Base-by-base conservation (phyloP, 257 asterid species). In the Solanum phureja region DNA sequence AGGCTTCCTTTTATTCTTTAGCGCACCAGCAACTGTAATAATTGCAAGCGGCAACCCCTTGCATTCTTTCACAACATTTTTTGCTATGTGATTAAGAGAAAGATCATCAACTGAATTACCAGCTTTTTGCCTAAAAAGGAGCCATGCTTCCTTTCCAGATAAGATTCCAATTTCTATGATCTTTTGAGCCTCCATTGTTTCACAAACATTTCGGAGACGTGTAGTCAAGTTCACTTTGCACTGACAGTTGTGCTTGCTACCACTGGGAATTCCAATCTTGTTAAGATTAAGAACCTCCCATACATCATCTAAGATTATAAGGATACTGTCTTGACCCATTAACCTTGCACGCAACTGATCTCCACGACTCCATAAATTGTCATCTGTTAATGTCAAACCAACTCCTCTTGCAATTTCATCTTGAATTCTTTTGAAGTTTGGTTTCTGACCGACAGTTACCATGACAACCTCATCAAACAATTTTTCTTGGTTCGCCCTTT, bases 181-280 rank as follows among this genome's bases (percentile, higher is more conserved):
- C 60, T 49, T 49, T 49, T 0, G 60, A 49, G 60, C 60, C 60
- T 52, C 62, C 62, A 52, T 52, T 52, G 23, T 52, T 52, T 6
- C 2, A 11, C 90, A 84, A 31, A 89, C 75, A 35, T 18, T 66
- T 8, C 11, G 46, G 12, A 40, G 14, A 9, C 87, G 88, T 16
- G 91, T 52, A 44, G 90, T 87, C 8, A 91, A 29, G 16, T 87
- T 79, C 69, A 89, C 72, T 7, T 81, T 92, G 83, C 92, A 91
- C 2, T 79, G 60, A 35, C 5, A n/a, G 40, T 29, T 46, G 19
- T 46, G 58, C 14, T 46, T 46, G 58, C 58, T 46, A 46, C 58
- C 58, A 46, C 58, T 13, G 7, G 58, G 3, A 46, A 46, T 46
- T 46, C 58, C 58, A 46, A 46, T 2, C 0, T 46, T 46, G 58